These are phyloP conservation scores for Leucocoprinus leucothites DNA, from an alignment of 768 basidiomycete species.

Conservation along the genomic window DNA sequence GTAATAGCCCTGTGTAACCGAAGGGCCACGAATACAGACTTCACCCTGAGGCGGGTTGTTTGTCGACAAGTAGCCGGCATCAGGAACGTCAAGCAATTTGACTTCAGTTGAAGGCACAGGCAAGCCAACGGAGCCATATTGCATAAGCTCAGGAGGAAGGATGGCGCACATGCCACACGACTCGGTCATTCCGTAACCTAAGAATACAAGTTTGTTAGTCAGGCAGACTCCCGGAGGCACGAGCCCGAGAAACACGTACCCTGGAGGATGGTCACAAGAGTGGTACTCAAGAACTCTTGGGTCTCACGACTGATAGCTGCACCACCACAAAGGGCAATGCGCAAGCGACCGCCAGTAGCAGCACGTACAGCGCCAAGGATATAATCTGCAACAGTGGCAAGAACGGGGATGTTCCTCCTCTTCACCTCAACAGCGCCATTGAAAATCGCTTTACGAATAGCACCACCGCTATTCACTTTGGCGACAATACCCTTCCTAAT, in stretches of 20 bases:
- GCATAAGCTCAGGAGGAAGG: constrained; percentile 79
- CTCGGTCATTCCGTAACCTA: constrained; percentile 97
- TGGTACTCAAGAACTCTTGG: constrained; percentile 83
- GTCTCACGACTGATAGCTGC: constrained; percentile 84
- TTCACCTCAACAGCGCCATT: constrained; percentile 75
- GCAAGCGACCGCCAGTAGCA: constrained; percentile 85
- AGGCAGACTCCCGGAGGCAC: not conserved
- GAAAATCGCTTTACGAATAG: constrained; percentile 74
- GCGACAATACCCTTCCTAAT: constrained; percentile 92
- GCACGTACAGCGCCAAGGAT: constrained; percentile 75
- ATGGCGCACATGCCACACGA: constrained; percentile 88
- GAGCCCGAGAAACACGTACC: constrained; percentile 43
- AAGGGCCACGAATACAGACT: constrained; percentile 83
- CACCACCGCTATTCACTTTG: constrained; percentile 71
- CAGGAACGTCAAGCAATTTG: constrained; percentile 79
- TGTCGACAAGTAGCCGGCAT: constrained; percentile 80
- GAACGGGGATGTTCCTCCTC: constrained; percentile 62
- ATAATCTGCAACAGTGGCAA: constrained; percentile 70
- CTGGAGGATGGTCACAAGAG: constrained; percentile 82
- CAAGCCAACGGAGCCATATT: constrained; percentile 76
- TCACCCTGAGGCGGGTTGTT: constrained; percentile 81
- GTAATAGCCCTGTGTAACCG: constrained; percentile 86
- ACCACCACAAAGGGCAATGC: constrained; percentile 80
- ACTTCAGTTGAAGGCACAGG: constrained; percentile 87
- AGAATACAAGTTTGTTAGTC: constrained; percentile 5